Evolutionary conservation across 306 rosid species (phyloP), one percentile per base, ranked within the genome.

Genomic region (Oxytropis ochrocephala): DNA sequence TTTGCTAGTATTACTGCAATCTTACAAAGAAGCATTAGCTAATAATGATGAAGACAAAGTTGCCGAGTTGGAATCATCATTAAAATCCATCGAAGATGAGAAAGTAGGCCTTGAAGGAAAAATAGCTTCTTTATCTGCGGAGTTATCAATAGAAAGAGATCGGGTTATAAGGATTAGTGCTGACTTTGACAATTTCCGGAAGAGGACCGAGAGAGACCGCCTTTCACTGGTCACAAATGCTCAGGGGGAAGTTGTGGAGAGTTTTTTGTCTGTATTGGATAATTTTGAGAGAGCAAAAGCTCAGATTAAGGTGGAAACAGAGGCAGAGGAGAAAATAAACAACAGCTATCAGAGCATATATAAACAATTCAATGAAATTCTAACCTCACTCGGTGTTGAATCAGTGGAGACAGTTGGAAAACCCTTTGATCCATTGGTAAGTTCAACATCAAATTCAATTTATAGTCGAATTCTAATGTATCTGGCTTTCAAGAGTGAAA

Each of bases 241-340:
- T 72, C 91, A 93, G 75, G 98, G 97, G 29, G 97, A 90, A 83
- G 88, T 93, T 54, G 86, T 88, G 62, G 98, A 93, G 87, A 86
- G 86, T 73, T 79, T 93, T 66, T 85, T 93, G 72, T 50, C 83
- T 12, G 90, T 93, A 9, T 55, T 93, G 79, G 98, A 93, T 85
- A 93, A 93, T 82, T 93, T 93, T 72, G 98, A 93, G 89, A 90
- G 98, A 78, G 98, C 98, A 35, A 90, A 84, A 82, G 0, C 87
- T 53, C 97, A 90, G 79, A 86, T 93, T 44, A 93, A 93, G 78
- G 82, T 90, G 78, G 98, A 86, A 83, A 90, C 91, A 6, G 97
- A 90, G 79, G 97, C 85, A 64, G 98, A 93, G 61, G 94, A 88
- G 78, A 93, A 90, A 83, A 84, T 93, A 83, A 90, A 50, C 80